A percentile compares a stretch with the other conserved stretches of the same genome.
phyloP scores from a whole-genome alignment of 495 filamentous ascomycete species.

The Hamigera avellanea region DNA sequence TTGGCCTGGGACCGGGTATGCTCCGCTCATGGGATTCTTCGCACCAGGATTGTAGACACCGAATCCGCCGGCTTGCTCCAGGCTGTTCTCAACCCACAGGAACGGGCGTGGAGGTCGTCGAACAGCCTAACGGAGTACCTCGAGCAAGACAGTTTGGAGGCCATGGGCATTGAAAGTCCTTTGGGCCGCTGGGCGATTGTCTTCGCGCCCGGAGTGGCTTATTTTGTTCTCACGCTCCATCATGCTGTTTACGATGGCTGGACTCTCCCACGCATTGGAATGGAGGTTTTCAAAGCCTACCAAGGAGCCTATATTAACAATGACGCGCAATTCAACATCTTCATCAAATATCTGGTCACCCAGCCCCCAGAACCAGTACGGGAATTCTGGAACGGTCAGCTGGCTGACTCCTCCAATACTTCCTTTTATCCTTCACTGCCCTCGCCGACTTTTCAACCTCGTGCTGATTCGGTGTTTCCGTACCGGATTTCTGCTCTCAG shows the following conservation, averaged over 20 bases:
- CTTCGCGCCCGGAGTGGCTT: no score
- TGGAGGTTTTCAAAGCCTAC: constrained; percentile 29
- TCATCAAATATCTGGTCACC: constrained; percentile 8
- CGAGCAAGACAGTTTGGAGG: no score
- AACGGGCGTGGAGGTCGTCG: no score
- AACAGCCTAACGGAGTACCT: no score
- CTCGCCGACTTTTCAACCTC: no score
- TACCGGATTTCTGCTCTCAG: not conserved
- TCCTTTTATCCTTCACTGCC: not conserved
- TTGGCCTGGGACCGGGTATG: constrained; percentile 30
- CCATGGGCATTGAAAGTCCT: no score
- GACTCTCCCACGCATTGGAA: constrained; percentile 37
- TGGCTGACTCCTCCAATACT: not conserved
- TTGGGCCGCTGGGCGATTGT: no score
- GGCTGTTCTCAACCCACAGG: no score
- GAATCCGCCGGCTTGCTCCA: constrained; percentile 33
- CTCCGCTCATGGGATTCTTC: constrained; percentile 14
- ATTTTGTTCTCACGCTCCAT: constrained; percentile 38
- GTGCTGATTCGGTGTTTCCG: not conserved
- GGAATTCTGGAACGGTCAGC: no score
- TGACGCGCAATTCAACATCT: constrained; percentile 5
- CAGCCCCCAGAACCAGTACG: no score
- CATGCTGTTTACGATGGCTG: constrained; percentile 52
- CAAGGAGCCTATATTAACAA: no score
- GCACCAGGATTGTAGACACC: constrained; percentile 29